These are phyloP conservation scores for Coemansia sp. DNA, from an alignment of 371 early-diverging fungal species.

Conservation along the genomic window DNA sequence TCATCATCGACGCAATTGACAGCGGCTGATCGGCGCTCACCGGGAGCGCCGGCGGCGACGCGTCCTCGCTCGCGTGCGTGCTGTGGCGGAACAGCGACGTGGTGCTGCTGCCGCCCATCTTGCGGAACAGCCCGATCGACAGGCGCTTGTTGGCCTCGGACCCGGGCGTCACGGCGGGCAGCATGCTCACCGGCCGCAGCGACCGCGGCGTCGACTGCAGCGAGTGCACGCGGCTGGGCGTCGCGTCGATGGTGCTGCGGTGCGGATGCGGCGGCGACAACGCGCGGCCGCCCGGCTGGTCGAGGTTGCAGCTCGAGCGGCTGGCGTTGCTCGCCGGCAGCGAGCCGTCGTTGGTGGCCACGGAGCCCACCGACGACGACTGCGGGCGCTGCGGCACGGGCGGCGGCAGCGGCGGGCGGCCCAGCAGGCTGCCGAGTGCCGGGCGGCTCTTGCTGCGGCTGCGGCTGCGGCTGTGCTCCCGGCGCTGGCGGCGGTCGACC, in stretches of 20 bases:
- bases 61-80: slow-evolving; percentile 36
- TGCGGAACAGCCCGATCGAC: slow-evolving; percentile 47
- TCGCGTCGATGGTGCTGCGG: slow-evolving; percentile 25
- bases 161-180: slow-evolving; percentile 5
- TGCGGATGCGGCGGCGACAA: slow-evolving; percentile 16
- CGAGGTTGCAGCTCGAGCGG: slow-evolving; percentile 3
- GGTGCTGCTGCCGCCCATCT: slow-evolving; percentile 19
- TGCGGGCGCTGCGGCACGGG: background rate
- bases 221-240: slow-evolving; percentile 26
- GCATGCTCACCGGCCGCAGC: slow-evolving; percentile 43
- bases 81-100: slow-evolving; percentile 40
- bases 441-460: slow-evolving; percentile 8
- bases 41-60: slow-evolving; percentile 20
- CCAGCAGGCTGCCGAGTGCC: slow-evolving; percentile 1
- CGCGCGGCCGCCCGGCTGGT: slow-evolving; percentile 6
- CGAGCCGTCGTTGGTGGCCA: slow-evolving; percentile 2
- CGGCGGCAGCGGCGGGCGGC: slow-evolving; percentile 4
- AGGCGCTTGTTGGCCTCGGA: slow-evolving; percentile 34
- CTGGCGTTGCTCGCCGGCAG: slow-evolving; percentile 8
- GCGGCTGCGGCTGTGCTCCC: slow-evolving; percentile 33
- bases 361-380: slow-evolving; percentile 13
- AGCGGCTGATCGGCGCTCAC: slow-evolving; percentile 1
- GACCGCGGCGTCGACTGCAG: slow-evolving; percentile 36
- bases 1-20: slow-evolving; percentile 37
- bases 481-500: slow-evolving; percentile 30